Percentiles rank a stretch among this genome's conserved stretches.
Conservation (phyloP, 257 asterid species). For the Solanum peruvianum region DNA sequence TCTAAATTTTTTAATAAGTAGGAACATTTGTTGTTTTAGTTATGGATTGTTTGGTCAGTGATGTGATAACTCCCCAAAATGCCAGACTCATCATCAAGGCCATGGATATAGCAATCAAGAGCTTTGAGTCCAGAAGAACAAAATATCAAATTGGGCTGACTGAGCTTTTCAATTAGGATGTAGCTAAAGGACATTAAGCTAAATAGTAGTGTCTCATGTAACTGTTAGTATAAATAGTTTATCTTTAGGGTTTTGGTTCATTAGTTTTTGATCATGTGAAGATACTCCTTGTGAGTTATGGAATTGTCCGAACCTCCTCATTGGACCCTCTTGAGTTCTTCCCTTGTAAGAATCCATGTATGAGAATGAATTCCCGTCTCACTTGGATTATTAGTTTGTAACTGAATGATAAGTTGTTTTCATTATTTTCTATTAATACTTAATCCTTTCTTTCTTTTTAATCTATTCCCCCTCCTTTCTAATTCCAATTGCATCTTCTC, state of each 20-base stretch:
- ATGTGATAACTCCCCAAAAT: neutral
- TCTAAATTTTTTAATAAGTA: neutral
- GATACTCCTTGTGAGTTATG: neutral
- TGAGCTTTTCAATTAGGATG: neutral
- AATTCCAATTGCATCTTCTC: neutral
- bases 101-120: neutral
- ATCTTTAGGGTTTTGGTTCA: neutral
- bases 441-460: neutral
- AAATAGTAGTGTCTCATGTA: neutral
- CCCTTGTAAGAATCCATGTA: neutral
- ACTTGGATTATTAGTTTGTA: neutral
- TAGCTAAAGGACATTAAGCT: neutral
- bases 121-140: neutral
- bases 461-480: neutral
- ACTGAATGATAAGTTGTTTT: neutral
- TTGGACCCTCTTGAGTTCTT: neutral
- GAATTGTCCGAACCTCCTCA: neutral
- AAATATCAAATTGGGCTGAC: neutral
- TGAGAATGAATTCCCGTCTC: neutral
- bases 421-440: neutral
- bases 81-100: neutral
- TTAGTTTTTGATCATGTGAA: neutral
- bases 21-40: neutral
- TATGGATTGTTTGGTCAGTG: neutral
- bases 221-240: neutral